Base-by-base conservation (phyloP, 129 eudicot species). In the Mikania micrantha region DNA sequence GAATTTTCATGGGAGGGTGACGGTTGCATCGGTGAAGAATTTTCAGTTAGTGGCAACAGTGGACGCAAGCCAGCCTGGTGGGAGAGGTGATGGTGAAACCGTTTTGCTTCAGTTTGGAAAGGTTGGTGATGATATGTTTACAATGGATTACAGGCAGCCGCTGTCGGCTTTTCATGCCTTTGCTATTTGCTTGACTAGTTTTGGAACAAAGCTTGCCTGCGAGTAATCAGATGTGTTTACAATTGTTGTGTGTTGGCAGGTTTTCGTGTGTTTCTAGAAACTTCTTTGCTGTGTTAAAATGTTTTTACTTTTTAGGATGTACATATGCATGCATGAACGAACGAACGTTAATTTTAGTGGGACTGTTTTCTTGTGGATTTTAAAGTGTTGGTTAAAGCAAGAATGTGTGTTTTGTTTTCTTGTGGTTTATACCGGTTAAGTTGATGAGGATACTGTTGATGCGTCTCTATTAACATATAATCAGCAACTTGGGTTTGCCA, bases 91-190 rank as follows among this genome's bases (percentile, higher is more conserved):
- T 2, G 97, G 81, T 19, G 97, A 90, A 65, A 88, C 84, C 4
- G 97, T 90, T 50, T 73, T 90, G 54, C 92, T 90, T 20, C 97
- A 90, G 82, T 90, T 90, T 52, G 97, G 97, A 3, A 90, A 90
- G 45, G 97, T 87, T 4, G 87, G 85, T 10, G 95, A 90, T 45
- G 92, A 90, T 22, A 60, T 74, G 67, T 90, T 90, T 60, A 90
- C 95, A 2, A 90, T 90, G 97, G 97, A 90, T 40, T 90, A 78
- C 59, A 78, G 92, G 59, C 87, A 85, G 66, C 97, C 97, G 1
- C 60, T 90, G 34, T 90, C 97, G 1, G 89, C 97, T 0, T 90
- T 90, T 67, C 92, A 85, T 64, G 97, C 97, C 1, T 90, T 90
- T 41, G 97, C 97, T 24, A 83, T 90, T 63, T 90, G 97, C 41